Evolutionary conservation across 345 rosid genomes (phyloP).

Genomic region (Hibiscus mutabilis): DNA sequence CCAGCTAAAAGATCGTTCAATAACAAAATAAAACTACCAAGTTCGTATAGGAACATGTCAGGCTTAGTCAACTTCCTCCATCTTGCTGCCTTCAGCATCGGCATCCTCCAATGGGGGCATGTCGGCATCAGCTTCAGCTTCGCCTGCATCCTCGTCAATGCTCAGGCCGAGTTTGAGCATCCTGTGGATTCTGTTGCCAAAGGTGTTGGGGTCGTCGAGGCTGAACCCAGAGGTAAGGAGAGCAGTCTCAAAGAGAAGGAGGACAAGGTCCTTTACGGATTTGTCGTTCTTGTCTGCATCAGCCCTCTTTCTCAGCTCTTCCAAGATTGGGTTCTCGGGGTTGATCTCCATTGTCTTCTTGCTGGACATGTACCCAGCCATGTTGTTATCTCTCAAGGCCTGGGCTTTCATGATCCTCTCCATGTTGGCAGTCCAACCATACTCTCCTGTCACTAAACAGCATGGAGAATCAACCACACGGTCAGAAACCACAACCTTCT

Average conservation of each 20-base stretch:
- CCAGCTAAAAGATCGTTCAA: not conserved
- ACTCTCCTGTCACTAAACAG: too few species aligned
- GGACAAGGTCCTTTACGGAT: not conserved
- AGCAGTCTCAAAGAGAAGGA: not conserved
- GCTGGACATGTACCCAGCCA: too few species aligned
- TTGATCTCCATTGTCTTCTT: not conserved
- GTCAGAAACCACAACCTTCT: too few species aligned
- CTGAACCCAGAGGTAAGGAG: not conserved
- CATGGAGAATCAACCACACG: too few species aligned
- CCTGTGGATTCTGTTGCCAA: not conserved
- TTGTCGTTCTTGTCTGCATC: not conserved
- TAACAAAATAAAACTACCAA: not conserved
- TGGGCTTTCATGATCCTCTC: too few species aligned
- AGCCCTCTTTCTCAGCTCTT: not conserved
- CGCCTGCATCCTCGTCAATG: not conserved
- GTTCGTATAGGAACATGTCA: not conserved
- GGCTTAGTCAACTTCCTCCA: not conserved
- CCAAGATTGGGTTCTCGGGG: not conserved
- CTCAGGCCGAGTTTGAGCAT: not conserved
- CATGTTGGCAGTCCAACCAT: too few species aligned
- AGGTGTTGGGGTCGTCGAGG: not conserved
- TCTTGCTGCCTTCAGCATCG: not conserved
- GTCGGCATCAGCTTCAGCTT: not conserved
- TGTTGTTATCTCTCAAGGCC: too few species aligned
- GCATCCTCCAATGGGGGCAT: not conserved